Percentiles rank a stretch among this genome's conserved stretches.
phyloP scores from a whole-genome alignment of 306 rosid species.

The Casuarina equisetifolia region DNA sequence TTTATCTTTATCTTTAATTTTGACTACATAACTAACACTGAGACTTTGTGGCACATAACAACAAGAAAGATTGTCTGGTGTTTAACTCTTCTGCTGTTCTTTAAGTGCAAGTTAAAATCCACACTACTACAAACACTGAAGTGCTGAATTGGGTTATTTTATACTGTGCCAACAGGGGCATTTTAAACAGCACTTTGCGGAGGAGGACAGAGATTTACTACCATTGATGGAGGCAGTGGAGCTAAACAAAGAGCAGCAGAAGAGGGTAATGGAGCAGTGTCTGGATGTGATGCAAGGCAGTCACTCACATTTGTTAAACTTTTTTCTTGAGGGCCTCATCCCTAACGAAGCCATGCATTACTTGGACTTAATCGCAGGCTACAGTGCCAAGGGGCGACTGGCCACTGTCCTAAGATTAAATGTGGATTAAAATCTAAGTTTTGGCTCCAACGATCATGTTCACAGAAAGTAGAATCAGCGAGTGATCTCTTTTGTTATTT shows the following conservation, averaged over 20 bases:
- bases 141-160: not conserved
- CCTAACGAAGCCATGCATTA: conserved; percentile 77
- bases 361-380: conserved; percentile 62
- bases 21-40: too few relatives aligned
- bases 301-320: conserved; percentile 63
- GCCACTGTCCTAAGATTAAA: conserved; percentile 44
- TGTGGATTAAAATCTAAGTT: conserved; percentile 22
- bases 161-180: conserved; percentile 40
- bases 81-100: not conserved
- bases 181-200: conserved; percentile 66
- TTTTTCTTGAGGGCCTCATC: conserved; percentile 71
- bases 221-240: conserved; percentile 85
- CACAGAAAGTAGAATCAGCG: not conserved
- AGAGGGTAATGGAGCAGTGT: conserved; percentile 53
- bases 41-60: too few relatives aligned
- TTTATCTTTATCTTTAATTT: too few relatives aligned
- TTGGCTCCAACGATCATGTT: conserved; percentile 21
- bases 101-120: conserved; percentile 3
- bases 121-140: not conserved
- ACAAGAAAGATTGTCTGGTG: not conserved
- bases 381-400: conserved; percentile 42
- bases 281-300: conserved; percentile 78
- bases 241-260: conserved; percentile 58
- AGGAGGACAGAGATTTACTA: conserved; percentile 69
- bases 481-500: not conserved